Conservation (phyloP, 2,329 filamentous ascomycete species). For the Helotiales sp. region DNA sequence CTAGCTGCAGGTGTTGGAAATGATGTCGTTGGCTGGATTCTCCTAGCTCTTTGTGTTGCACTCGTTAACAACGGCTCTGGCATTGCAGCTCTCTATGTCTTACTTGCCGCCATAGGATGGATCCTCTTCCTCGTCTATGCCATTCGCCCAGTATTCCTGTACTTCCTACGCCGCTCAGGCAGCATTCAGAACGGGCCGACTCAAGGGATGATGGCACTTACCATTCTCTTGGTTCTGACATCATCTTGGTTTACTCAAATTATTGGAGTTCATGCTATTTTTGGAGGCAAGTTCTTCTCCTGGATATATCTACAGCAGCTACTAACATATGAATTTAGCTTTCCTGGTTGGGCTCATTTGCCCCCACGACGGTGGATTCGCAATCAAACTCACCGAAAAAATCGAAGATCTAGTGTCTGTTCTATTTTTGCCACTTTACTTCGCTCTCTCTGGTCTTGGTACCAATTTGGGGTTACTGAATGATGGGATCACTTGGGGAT, state of each 20-base stretch:
- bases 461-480: slow-evolving; percentile 87
- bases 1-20: slow-evolving; percentile 92
- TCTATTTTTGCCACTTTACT: slow-evolving; percentile 88
- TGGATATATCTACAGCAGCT: neutral
- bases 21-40: slow-evolving; percentile 88
- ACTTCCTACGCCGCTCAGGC: slow-evolving; percentile 73
- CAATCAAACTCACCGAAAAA: slow-evolving; percentile 90
- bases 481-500: slow-evolving; percentile 83
- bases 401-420: slow-evolving; percentile 88
- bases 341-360: slow-evolving; percentile 90
- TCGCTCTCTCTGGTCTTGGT: slow-evolving; percentile 86
- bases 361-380: slow-evolving; percentile 87
- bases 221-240: slow-evolving; percentile 75
- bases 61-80: slow-evolving; percentile 88
- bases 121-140: slow-evolving; percentile 74
- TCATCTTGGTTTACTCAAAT: slow-evolving; percentile 88
- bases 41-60: slow-evolving; percentile 90
- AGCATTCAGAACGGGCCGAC: slow-evolving; percentile 87
- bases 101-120: slow-evolving; percentile 78
- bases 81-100: slow-evolving; percentile 81
- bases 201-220: slow-evolving; percentile 82
- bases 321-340: slow-evolving; percentile 48
- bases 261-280: slow-evolving; percentile 93
- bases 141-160: slow-evolving; percentile 76
- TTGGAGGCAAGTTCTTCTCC: slow-evolving; percentile 57